phyloP scores from a whole-genome alignment of 1,284 basidiomycete species.

The Lignosus rhinocerotis region DNA sequence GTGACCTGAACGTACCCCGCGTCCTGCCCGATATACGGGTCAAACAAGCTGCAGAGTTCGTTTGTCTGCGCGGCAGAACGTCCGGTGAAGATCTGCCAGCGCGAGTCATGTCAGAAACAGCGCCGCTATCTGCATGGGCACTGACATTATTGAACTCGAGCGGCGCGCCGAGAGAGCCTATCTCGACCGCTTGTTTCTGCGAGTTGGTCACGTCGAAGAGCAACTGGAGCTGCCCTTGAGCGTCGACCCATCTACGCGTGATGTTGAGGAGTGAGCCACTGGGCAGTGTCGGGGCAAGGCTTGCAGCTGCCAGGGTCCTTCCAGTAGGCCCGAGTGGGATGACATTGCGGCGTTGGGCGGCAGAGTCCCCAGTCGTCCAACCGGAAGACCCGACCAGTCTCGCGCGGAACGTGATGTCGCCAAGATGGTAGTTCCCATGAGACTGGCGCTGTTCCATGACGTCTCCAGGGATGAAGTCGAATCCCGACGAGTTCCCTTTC shows the following conservation, averaged over 20 bases:
- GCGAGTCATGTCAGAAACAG: neutral
- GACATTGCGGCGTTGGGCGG: conserved; percentile 45
- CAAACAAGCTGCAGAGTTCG: conserved; percentile 53
- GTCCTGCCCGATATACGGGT: conserved; percentile 60
- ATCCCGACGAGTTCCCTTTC: conserved; percentile 34
- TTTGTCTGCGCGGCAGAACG: conserved; percentile 55
- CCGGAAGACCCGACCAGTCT: conserved; percentile 45
- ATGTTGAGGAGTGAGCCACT: conserved; percentile 47
- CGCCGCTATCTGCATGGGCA: neutral
- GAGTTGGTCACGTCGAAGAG: conserved; percentile 54
- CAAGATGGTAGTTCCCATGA: conserved; percentile 56
- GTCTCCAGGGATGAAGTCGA: conserved; percentile 57
- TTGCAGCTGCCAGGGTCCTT: conserved; percentile 47
- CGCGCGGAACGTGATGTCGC: conserved; percentile 57
- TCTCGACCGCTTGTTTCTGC: conserved; percentile 49
- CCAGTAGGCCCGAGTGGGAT: conserved; percentile 42
- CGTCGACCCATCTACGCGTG: conserved; percentile 52
- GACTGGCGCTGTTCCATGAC: conserved; percentile 50
- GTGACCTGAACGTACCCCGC: conserved; percentile 55
- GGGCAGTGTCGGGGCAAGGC: conserved; percentile 51
- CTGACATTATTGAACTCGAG: conserved; percentile 59
- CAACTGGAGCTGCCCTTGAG: conserved; percentile 45
- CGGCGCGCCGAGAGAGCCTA: conserved; percentile 54
- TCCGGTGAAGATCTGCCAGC: conserved; percentile 52
- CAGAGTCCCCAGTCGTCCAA: conserved; percentile 52